Percentiles rank a stretch among this genome's conserved stretches.
Evolutionary conservation across 1,139 yeast species (phyloP).

Genomic region (Magnusiomyces ingens): DNA sequence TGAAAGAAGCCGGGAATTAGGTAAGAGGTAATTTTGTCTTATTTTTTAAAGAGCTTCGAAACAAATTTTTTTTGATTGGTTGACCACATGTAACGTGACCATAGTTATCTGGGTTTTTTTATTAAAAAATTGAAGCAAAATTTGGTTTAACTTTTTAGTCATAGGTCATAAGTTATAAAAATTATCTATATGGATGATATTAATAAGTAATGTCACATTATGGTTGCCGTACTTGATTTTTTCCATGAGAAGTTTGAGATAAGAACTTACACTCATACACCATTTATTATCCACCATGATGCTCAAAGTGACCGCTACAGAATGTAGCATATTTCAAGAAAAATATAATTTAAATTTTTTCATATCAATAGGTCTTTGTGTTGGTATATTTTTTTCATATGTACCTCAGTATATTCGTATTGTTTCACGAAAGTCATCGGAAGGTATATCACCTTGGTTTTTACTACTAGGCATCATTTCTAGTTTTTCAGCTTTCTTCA

Average conservation of each 20-base stretch:
- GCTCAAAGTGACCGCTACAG: no score
- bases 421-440: slow-evolving; percentile 53
- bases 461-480: slow-evolving; percentile 68
- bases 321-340: slow-evolving; percentile 3
- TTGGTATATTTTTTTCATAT: slow-evolving; percentile 70
- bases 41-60: no score
- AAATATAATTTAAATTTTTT: slow-evolving; percentile 35
- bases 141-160: no score
- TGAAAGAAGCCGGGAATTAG: no score
- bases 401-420: slow-evolving; percentile 70
- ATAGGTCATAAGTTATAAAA: no score
- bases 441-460: slow-evolving; percentile 73
- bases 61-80: no score
- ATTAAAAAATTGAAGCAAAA: no score
- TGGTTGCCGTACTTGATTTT: background rate
- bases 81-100: no score
- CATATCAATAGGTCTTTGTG: slow-evolving; percentile 47
- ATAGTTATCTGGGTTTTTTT: no score
- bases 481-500: slow-evolving; percentile 62
- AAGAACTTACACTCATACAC: background rate
- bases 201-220: no score
- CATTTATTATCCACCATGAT: background rate
- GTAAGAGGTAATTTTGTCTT: no score
- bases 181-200: no score
- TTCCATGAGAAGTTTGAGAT: background rate